phyloP scores from a whole-genome alignment of 2,329 filamentous ascomycete species.

The Verticillium isaacii region DNA sequence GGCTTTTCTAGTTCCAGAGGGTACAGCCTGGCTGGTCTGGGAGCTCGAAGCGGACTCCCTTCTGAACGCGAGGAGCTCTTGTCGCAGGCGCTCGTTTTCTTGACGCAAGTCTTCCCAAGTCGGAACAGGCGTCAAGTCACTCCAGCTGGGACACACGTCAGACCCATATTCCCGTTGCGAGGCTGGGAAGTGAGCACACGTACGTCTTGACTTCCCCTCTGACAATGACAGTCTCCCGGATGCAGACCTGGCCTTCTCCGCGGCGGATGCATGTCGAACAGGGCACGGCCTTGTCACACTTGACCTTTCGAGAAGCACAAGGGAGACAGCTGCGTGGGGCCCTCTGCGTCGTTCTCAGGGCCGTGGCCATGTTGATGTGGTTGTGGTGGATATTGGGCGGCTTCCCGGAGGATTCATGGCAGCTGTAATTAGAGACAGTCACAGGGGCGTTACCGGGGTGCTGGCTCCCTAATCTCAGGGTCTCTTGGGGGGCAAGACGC shows the following conservation, averaged over 20 bases:
- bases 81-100: conserved; percentile 2
- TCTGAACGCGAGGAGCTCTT: not conserved
- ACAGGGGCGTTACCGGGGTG: not conserved
- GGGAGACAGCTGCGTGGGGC: conserved; percentile 16
- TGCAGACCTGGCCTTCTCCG: conserved; percentile 8
- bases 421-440: not conserved
- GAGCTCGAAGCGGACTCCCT: not conserved
- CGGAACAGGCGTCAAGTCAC: not conserved
- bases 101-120: conserved; percentile 1
- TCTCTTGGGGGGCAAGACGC: not conserved
- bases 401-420: no score
- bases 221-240: conserved; percentile 8
- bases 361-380: not conserved
- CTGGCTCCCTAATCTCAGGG: not conserved
- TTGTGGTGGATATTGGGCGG: not conserved
- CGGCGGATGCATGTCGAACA: conserved; percentile 18
- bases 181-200: not conserved
- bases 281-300: conserved; percentile 18
- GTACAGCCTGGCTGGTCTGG: not conserved
- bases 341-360: conserved; percentile 15
- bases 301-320: conserved; percentile 18
- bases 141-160: not conserved
- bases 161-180: not conserved
- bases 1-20: not conserved
- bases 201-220: conserved; percentile 6